Evolutionary conservation across 108 stramenopile genomes (phyloP), one percentile per base, ranked within the genome.

Genomic region (Seminavis robusta): DNA sequence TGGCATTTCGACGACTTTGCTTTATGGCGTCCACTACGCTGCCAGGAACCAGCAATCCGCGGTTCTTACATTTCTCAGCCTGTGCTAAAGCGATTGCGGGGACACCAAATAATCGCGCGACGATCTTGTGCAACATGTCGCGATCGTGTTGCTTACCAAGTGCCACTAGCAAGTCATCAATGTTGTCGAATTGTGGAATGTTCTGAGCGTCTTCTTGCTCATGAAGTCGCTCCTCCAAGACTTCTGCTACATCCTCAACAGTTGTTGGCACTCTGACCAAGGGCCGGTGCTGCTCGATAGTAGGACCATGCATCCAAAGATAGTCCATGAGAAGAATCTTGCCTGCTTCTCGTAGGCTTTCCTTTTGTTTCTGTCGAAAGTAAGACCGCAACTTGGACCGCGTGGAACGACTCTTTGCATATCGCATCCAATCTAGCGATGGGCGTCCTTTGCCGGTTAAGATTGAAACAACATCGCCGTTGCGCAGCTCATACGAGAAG

Each of bases 391-490:
- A 77, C 57, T 90, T 89, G 8, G 88, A 81, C 30, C 90, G 67
- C n/a, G 93, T 86, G 6, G 86, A 88, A 33, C 93, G 57, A 48
- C 83, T 83, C 69, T 90, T 91, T 8, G 87, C 89, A 32, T 73
- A 86, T 36, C 77, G 52, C 79, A 91, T 87, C 93, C 93, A 94
- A 43, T 89, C 84, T 4, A 69, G 80, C 4, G 79, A 54, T 1
- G 93, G 93, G 50, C 49, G 83, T 25, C 81, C 84, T 47, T 80
- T 69, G 3, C 84, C 88, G 3, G 90, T 92, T 24, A 87, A 43
- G 31, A 95, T 83, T 0, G 86, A 90, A 15, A 95, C 90, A 44
- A 95, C 91, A 58, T 95, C 91, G 17, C 92, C 92, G 61, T 95
- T 90, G 37, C 81, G 80, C 5, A 95, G 73, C 65, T 88, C 80